phyloP scores from a whole-genome alignment of 2,329 filamentous ascomycete species.

The Chalaropsis ovoidea region DNA sequence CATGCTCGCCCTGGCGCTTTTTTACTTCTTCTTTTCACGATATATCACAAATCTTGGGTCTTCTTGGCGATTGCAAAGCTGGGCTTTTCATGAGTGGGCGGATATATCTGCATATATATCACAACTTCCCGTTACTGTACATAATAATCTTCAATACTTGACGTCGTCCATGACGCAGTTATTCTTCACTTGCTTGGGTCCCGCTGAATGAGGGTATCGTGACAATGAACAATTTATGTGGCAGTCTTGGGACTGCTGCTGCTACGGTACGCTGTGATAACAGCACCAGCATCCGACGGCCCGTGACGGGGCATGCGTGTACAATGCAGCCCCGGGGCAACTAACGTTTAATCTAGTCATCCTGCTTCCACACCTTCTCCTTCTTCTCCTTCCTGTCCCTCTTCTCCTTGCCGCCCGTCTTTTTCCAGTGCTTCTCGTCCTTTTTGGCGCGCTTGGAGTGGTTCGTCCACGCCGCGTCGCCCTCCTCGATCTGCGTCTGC shows the following conservation, averaged over 20 bases:
- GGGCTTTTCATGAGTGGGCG: conserved; percentile 9
- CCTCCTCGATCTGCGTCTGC: conserved; percentile 9
- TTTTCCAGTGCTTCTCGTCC: conserved; percentile 18
- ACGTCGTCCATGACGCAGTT: background rate
- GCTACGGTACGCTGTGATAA: background rate
- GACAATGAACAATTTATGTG: too few relatives aligned
- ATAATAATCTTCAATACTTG: conserved; percentile 4
- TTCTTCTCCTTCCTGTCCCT: conserved; percentile 16
- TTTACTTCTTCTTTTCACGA: conserved; percentile 6
- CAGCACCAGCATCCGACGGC: background rate
- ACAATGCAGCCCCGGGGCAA: background rate
- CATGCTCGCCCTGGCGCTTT: background rate
- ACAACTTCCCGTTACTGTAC: conserved; percentile 1
- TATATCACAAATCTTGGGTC: conserved; percentile 14
- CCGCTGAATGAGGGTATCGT: background rate
- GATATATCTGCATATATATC: conserved; percentile 7
- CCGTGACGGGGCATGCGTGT: background rate
- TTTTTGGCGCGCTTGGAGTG: background rate
- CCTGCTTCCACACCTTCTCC: background rate
- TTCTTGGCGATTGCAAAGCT: background rate
- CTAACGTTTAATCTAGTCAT: background rate
- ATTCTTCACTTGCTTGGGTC: background rate
- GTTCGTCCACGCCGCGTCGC: background rate
- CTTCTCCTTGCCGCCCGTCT: background rate
- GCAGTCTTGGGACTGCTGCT: background rate